A percentile compares a stretch with the other conserved stretches of the same genome.
These are phyloP conservation scores for Cucurbita maxima DNA, from an alignment of 306 rosid genomes.

Conservation along the genomic window DNA sequence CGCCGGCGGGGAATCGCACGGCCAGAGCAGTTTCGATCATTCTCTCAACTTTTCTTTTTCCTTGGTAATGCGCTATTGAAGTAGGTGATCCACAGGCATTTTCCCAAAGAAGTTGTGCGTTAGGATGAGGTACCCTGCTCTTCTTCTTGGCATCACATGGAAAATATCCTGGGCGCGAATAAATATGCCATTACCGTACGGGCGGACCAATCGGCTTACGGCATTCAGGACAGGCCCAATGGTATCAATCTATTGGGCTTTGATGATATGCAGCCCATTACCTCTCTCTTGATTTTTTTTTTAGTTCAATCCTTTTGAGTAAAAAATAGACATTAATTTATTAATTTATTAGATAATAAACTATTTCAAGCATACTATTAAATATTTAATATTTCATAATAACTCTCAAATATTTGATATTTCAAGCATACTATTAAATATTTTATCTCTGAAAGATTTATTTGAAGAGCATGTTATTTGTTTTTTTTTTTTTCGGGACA, in stretches of 20 bases:
- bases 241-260: neutral
- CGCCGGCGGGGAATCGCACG: conserved; percentile 41
- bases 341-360: too few relatives aligned
- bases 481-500: neutral
- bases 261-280: neutral
- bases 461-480: too few relatives aligned
- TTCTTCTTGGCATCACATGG: neutral
- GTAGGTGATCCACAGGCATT: conserved; percentile 4
- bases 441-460: too few relatives aligned
- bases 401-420: too few relatives aligned
- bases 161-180: neutral
- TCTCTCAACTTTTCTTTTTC: conserved; percentile 11
- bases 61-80: neutral
- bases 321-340: too few relatives aligned
- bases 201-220: neutral
- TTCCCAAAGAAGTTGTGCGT: neutral
- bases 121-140: neutral
- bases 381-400: too few relatives aligned
- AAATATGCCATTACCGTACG: neutral
- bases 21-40: conserved; percentile 61
- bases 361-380: too few relatives aligned
- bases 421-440: too few relatives aligned
- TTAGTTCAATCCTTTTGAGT: too few relatives aligned
- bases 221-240: neutral
- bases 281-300: neutral